A percentile compares a stretch with the other conserved stretches of the same genome.
Evolutionary conservation across 2,329 filamentous ascomycete genomes (phyloP).

Genomic region (Talaromyces piceae): DNA sequence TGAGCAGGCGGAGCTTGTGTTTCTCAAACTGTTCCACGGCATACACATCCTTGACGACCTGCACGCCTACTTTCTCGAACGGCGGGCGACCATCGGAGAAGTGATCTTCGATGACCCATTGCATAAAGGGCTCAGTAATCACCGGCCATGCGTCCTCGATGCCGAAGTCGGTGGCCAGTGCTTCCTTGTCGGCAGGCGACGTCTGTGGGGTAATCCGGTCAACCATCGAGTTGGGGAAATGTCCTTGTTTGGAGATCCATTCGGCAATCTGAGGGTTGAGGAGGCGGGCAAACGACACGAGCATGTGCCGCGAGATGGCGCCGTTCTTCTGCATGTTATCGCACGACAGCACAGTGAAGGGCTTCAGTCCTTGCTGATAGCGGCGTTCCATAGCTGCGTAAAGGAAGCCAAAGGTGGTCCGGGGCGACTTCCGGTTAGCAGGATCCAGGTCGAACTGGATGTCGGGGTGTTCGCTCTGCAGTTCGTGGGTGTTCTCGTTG

Average conservation of each 20-base stretch:
- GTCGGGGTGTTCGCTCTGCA: slow-evolving; percentile 42
- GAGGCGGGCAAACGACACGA: slow-evolving; percentile 43
- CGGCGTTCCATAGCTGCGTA: slow-evolving; percentile 45
- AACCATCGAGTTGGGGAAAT: slow-evolving; percentile 51
- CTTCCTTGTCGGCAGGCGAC: slow-evolving; percentile 37
- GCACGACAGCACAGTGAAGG: slow-evolving; percentile 50
- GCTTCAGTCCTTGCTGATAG: slow-evolving; percentile 40
- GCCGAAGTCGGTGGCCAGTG: slow-evolving; percentile 39
- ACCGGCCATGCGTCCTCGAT: slow-evolving; percentile 48
- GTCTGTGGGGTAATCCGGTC: slow-evolving; percentile 51
- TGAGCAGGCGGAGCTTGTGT: slow-evolving; percentile 51
- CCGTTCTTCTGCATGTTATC: slow-evolving; percentile 55
- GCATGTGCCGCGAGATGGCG: slow-evolving; percentile 47
- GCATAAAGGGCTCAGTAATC: slow-evolving; percentile 50
- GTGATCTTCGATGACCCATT: slow-evolving; percentile 50
- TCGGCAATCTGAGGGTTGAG: slow-evolving; percentile 42
- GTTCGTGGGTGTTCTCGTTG: slow-evolving; percentile 51
- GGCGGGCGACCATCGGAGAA: slow-evolving; percentile 46
- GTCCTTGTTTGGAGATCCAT: slow-evolving; percentile 43
- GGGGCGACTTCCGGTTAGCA: slow-evolving; percentile 36
- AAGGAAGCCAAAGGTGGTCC: slow-evolving; percentile 47
- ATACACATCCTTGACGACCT: slow-evolving; percentile 46
- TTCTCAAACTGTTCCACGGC: slow-evolving; percentile 50
- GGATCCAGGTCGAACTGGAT: slow-evolving; percentile 42
- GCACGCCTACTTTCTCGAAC: slow-evolving; percentile 47